Evolutionary conservation across 768 basidiomycete species (phyloP).

Genomic region (Amanita brunnescens): DNA sequence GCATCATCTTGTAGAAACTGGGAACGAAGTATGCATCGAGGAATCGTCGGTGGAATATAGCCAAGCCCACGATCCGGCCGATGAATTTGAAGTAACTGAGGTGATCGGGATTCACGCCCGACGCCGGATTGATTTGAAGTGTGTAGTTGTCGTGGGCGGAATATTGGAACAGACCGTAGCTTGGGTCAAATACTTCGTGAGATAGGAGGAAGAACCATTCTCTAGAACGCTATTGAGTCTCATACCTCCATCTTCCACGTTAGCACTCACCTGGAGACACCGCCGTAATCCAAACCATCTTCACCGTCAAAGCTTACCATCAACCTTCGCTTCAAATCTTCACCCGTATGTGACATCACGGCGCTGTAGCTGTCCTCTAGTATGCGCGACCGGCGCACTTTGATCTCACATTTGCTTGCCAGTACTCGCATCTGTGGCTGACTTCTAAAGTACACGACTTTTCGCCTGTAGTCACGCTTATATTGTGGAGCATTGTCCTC

Average conservation of each 20-base stretch:
- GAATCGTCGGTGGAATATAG: constrained; percentile 71
- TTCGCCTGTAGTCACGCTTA: constrained; percentile 87
- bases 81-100: constrained; percentile 79
- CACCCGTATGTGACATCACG: constrained; percentile 72
- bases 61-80: constrained; percentile 63
- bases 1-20: constrained; percentile 75
- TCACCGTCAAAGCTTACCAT: constrained; percentile 75
- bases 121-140: constrained; percentile 71
- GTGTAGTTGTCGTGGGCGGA: constrained; percentile 76
- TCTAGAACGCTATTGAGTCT: constrained; percentile 25
- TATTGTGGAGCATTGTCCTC: constrained; percentile 92
- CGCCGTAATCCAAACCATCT: constrained; percentile 74
- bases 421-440: constrained; percentile 77
- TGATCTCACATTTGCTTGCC: constrained; percentile 81
- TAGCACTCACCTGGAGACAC: constrained; percentile 52
- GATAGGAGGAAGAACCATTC: constrained; percentile 86
- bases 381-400: constrained; percentile 70
- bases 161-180: constrained; percentile 77
- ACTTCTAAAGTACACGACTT: constrained; percentile 87
- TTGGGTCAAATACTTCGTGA: constrained; percentile 77
- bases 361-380: constrained; percentile 83
- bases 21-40: constrained; percentile 74
- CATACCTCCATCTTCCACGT: neutral
- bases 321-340: constrained; percentile 60
- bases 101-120: constrained; percentile 69